Evolutionary conservation across 2,329 filamentous ascomycete species (phyloP).

Genomic region (Zasmidium cellare): DNA sequence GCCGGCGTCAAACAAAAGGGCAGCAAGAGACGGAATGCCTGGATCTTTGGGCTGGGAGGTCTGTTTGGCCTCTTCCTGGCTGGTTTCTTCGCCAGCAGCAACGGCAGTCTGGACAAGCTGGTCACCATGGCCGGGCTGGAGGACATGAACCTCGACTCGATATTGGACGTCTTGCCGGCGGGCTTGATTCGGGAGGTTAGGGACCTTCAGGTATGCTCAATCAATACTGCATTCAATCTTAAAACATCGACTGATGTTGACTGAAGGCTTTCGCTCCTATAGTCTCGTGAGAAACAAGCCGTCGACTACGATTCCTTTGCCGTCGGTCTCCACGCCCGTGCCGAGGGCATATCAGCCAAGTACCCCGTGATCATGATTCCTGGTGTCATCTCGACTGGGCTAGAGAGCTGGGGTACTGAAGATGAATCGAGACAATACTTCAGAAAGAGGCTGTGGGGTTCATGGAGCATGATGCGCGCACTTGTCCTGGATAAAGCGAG

Average conservation of each 20-base stretch:
- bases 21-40: constrained; percentile 70
- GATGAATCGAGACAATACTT: constrained; percentile 87
- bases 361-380: constrained; percentile 97
- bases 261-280: constrained; percentile 30
- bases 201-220: constrained; percentile 70
- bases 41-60: constrained; percentile 85
- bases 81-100: constrained; percentile 84
- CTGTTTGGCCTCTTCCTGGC: constrained; percentile 88
- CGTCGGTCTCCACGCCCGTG: constrained; percentile 77
- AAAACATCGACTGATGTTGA: constrained; percentile 28
- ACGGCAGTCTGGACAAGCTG: constrained; percentile 62
- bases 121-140: constrained; percentile 76
- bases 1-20: constrained; percentile 33
- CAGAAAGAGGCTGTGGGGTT: constrained; percentile 91
- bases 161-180: constrained; percentile 85
- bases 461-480: constrained; percentile 98
- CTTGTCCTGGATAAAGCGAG: constrained; percentile 87
- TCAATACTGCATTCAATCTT: constrained; percentile 26
- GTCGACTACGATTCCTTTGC: constrained; percentile 93
- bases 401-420: constrained; percentile 94
- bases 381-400: constrained; percentile 92
- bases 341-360: constrained; percentile 76
- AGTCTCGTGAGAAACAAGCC: constrained; percentile 83
- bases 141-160: constrained; percentile 75
- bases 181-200: constrained; percentile 82